Base-by-base conservation (phyloP, 495 filamentous ascomycete genomes). In the Terfezia claveryi region DNA sequence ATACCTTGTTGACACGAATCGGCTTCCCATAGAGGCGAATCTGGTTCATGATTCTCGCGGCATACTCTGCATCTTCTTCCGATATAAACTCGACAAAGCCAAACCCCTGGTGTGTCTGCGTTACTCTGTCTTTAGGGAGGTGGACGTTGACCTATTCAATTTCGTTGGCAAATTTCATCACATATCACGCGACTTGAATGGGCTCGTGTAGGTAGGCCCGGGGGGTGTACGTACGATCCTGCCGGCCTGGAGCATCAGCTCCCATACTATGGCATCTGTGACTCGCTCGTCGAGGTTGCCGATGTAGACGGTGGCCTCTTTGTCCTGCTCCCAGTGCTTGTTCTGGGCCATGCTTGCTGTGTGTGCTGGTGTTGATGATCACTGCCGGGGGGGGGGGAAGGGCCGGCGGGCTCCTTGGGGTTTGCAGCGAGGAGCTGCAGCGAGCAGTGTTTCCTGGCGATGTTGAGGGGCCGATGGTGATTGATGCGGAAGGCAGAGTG, bases 71-170 rank as follows among this genome's bases (percentile, higher is more conserved):
- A 68, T 95, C 89, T 62, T 88, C 85, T 64, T 95, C 89, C 57
- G 81, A 87, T 62, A 85, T 88, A 67, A 95, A 96, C 67, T 96
- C 91, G 65, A 99, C 89, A 66, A 99, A 99, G 56, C 91, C 91
- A 75, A 93, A 99, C 54, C 92, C 92, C 71, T 96, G 91, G 68
- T 99, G 91, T 16, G 79, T 80, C 61, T 94, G 87, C 23, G 89
- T 94, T 51, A 99, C 91, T 64, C 91, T 83, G 66, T 99, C 91
- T 73, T 94, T 94, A 16, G 91, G 91, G 53, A 99, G 74, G 67
- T 99, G 91, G 51, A 99, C 89, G 67, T 95, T 95, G 63, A 92
- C 84, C 63, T 65, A 51, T 10, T 32, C 10, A 4, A 16, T 27
- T 1, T n/a, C 4, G 20, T 50, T 50, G 12, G 49, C 27, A 32